Evolutionary conservation across 345 rosid species (phyloP), one percentile per base, ranked within the genome.

Genomic region (Eucalyptus coolabah): DNA sequence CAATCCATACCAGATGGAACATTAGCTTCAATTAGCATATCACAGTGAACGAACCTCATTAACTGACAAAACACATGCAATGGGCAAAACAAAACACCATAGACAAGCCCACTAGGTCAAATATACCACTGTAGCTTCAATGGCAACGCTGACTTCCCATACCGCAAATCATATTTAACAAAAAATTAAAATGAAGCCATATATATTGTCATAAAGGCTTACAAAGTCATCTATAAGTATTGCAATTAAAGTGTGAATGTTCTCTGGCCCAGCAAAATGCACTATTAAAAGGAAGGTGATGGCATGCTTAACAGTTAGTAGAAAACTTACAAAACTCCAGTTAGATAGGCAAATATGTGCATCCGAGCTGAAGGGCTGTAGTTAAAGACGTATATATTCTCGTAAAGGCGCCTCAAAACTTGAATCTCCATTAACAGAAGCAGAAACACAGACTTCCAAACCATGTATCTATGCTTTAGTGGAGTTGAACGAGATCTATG

Each of bases 371-470:
- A 90, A 40, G 97, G 94, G 91, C 96, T 95, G 82, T 96, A 95
- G 54, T 94, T 90, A 88, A 95, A 96, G 4, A 95, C 93, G 89
- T 93, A 94, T 14, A 94, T 56, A 2, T 96, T 89, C 93, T 97
- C 99, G 10, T 91, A 90, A 81, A 95, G 95, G 65, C 97, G 97
- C 93, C 97, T 92, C 54, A 94, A 49, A 49, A 95, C 95, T 90
- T 97, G 99, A 23, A 90, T 89, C 91, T 96, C 98, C 97, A 96
- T 93, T 42, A 96, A 90, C 87, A 94, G 32, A 49, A 95, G 98
- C 88, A 95, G 93, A 89, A 96, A 93, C 86, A 97, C 95, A 9
- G 93, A 91, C 44, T 90, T 87, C 98, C 98, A 94, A n/a, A 93
- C 93, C 77, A 34, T 87, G 49, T 90, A 91, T 89, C 92, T 91